phyloP scores from a whole-genome alignment of 441 rosid genomes.

The Brassica hybrid region DNA sequence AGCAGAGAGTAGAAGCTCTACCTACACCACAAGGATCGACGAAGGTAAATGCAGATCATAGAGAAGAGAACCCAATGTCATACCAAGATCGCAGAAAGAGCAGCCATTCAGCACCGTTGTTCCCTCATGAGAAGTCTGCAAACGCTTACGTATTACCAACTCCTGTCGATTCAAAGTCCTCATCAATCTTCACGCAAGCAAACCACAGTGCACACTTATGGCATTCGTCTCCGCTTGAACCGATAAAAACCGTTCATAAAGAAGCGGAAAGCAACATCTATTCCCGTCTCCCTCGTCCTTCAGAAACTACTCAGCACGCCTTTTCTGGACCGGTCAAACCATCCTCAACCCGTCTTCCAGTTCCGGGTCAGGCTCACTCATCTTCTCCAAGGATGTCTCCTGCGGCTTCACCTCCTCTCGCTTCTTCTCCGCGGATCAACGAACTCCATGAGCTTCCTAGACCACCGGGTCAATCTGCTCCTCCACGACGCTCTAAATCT shows the following conservation, averaged over 20 bases:
- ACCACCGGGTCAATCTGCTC: slow-evolving; percentile 64
- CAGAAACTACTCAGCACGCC: slow-evolving; percentile 65
- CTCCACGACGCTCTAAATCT: slow-evolving; percentile 61
- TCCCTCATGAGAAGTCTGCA: slow-evolving; percentile 1
- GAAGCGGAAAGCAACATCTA: slow-evolving; percentile 44
- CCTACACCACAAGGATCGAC: slow-evolving; percentile 61
- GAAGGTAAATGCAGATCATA: slow-evolving; percentile 54
- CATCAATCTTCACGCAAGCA: slow-evolving; percentile 48
- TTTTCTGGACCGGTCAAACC: slow-evolving; percentile 83
- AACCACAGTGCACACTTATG: slow-evolving; percentile 51
- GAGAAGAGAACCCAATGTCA: slow-evolving; percentile 24
- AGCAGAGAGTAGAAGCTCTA: slow-evolving; percentile 54
- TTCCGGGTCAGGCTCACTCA: slow-evolving; percentile 43
- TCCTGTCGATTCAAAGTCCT: slow-evolving; percentile 62
- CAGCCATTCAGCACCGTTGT: slow-evolving; percentile 46
- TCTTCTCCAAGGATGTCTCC: slow-evolving; percentile 80
- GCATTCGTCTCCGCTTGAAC: slow-evolving; percentile 90
- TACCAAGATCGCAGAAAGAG: slow-evolving; percentile 47
- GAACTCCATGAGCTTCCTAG: slow-evolving; percentile 98
- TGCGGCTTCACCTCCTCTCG: slow-evolving; percentile 80
- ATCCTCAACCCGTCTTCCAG: slow-evolving; percentile 50
- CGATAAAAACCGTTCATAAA: slow-evolving; percentile 57
- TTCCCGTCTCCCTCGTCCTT: slow-evolving; percentile 71
- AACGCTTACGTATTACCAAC: slow-evolving; percentile 81
- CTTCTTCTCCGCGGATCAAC: slow-evolving; percentile 79